Evolutionary conservation across 306 rosid species (phyloP).

Genomic region (Trifolium repens): DNA sequence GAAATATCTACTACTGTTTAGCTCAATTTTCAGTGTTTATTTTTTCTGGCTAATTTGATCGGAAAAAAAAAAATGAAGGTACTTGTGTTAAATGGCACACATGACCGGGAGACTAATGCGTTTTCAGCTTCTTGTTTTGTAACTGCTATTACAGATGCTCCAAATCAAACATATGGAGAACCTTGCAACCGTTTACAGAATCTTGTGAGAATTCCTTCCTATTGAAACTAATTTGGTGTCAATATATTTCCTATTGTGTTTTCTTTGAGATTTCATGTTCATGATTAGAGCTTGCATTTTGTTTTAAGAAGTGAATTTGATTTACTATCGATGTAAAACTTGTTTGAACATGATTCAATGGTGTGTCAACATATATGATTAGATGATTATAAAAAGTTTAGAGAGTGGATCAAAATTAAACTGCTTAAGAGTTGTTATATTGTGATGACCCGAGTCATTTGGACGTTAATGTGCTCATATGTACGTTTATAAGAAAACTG

Average conservation of each 20-base stretch:
- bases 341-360: background rate
- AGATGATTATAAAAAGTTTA: background rate
- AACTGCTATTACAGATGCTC: slow-evolving; percentile 84
- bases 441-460: no score
- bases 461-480: no score
- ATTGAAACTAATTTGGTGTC: background rate
- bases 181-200: slow-evolving; percentile 61
- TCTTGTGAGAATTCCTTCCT: slow-evolving; percentile 52
- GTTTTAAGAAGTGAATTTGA: slow-evolving; percentile 5
- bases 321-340: background rate
- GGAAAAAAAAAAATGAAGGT: slow-evolving; percentile 46
- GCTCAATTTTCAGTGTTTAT: no score
- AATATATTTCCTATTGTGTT: no score
- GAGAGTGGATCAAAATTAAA: no score
- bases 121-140: slow-evolving; percentile 80
- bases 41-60: no score
- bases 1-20: background rate
- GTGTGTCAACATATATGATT: background rate
- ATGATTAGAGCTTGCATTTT: slow-evolving; percentile 20
- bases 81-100: slow-evolving; percentile 73
- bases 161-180: slow-evolving; percentile 81
- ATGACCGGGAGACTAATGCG: slow-evolving; percentile 80
- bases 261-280: no score
- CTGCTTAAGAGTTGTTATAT: no score
- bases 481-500: no score